A percentile compares a stretch with the other conserved stretches of the same genome.
These are phyloP conservation scores for Tulasnella sp. DNA, from an alignment of 768 basidiomycete species.

Conservation along the genomic window DNA sequence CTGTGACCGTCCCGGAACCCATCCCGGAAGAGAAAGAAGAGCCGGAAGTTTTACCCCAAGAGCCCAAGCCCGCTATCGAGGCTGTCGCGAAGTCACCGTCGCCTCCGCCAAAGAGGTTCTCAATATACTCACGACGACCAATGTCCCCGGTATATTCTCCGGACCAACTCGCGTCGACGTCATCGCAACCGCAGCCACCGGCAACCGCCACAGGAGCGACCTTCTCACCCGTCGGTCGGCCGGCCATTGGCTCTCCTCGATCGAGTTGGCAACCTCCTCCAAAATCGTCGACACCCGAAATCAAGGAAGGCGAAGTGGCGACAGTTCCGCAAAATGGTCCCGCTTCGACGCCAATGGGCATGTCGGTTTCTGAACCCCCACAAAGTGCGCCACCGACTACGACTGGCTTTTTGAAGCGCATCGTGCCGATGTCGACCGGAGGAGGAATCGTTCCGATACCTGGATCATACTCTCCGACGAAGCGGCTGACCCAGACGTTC, in stretches of 20 bases:
- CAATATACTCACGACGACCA: slow-evolving; percentile 31
- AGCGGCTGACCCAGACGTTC: slow-evolving; percentile 32
- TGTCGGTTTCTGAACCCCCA: not conserved
- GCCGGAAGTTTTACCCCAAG: not conserved
- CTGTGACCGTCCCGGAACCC: slow-evolving; percentile 29
- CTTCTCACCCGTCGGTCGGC: not conserved
- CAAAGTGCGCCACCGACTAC: not conserved
- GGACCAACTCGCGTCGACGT: slow-evolving; percentile 11
- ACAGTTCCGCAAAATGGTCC: slow-evolving; percentile 10
- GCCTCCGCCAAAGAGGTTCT: slow-evolving; percentile 19
- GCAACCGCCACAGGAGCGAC: not conserved
- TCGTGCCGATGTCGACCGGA: slow-evolving; percentile 31
- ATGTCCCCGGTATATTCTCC: slow-evolving; percentile 34
- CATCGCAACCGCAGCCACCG: slow-evolving; percentile 1
- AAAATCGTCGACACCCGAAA: not conserved
- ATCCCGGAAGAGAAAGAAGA: slow-evolving; percentile 30
- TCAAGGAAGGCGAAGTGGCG: not conserved
- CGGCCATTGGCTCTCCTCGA: not conserved
- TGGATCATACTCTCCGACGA: slow-evolving; percentile 25
- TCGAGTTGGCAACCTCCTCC: not conserved
- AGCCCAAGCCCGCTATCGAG: not conserved
- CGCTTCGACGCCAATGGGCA: not conserved
- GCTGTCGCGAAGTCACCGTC: not conserved
- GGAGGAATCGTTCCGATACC: slow-evolving; percentile 29
- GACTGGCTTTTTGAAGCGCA: slow-evolving; percentile 16